phyloP scores from a whole-genome alignment of 1,139 yeast genomes.

The Kodamaea ohmeri region DNA sequence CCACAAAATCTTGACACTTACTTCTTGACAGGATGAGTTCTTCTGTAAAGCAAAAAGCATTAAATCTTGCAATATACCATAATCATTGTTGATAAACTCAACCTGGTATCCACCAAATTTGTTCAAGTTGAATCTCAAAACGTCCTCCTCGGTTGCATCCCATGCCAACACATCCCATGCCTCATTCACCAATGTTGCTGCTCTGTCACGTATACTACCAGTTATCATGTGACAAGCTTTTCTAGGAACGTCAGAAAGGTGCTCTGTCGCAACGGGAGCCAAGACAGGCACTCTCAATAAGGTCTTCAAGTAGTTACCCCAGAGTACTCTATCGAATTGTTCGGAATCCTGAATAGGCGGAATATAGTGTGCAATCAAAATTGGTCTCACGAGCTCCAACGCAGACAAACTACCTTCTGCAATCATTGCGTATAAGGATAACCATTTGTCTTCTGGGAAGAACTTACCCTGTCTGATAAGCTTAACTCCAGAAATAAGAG shows the following conservation, averaged over 20 bases:
- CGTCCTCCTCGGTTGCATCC: conserved; percentile 61
- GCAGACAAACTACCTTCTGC: conserved; percentile 59
- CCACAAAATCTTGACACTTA: conserved; percentile 72
- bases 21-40: conserved; percentile 58
- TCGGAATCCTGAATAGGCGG: conserved; percentile 53
- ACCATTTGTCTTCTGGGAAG: conserved; percentile 68
- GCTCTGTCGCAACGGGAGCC: conserved; percentile 60
- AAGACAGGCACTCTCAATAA: conserved; percentile 53
- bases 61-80: conserved; percentile 62
- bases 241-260: conserved; percentile 67
- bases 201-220: conserved; percentile 60
- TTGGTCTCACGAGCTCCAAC: conserved; percentile 56
- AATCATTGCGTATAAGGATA: conserved; percentile 61
- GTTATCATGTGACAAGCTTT: conserved; percentile 68
- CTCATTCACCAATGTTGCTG: conserved; percentile 53
- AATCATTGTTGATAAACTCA: conserved; percentile 58
- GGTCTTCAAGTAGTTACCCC: conserved; percentile 65
- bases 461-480: conserved; percentile 56
- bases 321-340: conserved; percentile 50
- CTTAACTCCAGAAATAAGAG: conserved; percentile 54
- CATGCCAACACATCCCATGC: conserved; percentile 78
- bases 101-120: conserved; percentile 74
- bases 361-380: conserved; percentile 51
- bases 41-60: conserved; percentile 69
- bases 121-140: conserved; percentile 57